Evolutionary conservation across 164 flowering plant species (phyloP).

Genomic region (Vitis rupestris): DNA sequence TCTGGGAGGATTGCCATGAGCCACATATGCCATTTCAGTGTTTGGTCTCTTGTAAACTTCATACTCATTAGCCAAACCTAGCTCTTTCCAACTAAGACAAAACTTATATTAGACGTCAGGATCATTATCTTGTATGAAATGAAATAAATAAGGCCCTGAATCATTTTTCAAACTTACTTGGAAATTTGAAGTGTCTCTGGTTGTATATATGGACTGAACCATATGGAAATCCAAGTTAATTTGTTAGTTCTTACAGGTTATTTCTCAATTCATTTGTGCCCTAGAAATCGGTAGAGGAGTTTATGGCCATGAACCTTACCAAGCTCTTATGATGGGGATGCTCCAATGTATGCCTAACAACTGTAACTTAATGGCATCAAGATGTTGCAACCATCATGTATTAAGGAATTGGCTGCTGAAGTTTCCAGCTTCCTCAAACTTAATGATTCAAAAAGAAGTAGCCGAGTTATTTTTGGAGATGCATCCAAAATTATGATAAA

Average conservation of each 20-base stretch:
- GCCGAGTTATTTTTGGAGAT: too few relatives aligned
- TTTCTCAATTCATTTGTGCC: slow-evolving; percentile 8
- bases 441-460: too few relatives aligned
- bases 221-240: slow-evolving; percentile 28
- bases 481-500: too few relatives aligned
- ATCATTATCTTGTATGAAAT: slow-evolving; percentile 16
- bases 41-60: slow-evolving; percentile 51
- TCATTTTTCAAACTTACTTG: slow-evolving; percentile 27
- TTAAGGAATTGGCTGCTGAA: slow-evolving; percentile 33
- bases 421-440: slow-evolving; percentile 36
- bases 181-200: slow-evolving; percentile 40
- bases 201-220: slow-evolving; percentile 26
- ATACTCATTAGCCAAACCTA: slow-evolving; percentile 37
- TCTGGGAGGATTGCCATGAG: slow-evolving; percentile 34
- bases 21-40: slow-evolving; percentile 56
- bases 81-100: slow-evolving; percentile 46
- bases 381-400: not conserved
- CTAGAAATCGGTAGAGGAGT: slow-evolving; percentile 8
- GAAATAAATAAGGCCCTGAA: too few relatives aligned
- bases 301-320: slow-evolving; percentile 29
- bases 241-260: slow-evolving; percentile 30
- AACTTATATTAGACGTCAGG: too few relatives aligned
- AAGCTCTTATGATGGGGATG: slow-evolving; percentile 47
- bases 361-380: slow-evolving; percentile 16
- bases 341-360: slow-evolving; percentile 20